A percentile compares a stretch with the other conserved stretches of the same genome.
Evolutionary conservation across 148 eudicot species (phyloP).

Genomic region (Arbutus unedo): DNA sequence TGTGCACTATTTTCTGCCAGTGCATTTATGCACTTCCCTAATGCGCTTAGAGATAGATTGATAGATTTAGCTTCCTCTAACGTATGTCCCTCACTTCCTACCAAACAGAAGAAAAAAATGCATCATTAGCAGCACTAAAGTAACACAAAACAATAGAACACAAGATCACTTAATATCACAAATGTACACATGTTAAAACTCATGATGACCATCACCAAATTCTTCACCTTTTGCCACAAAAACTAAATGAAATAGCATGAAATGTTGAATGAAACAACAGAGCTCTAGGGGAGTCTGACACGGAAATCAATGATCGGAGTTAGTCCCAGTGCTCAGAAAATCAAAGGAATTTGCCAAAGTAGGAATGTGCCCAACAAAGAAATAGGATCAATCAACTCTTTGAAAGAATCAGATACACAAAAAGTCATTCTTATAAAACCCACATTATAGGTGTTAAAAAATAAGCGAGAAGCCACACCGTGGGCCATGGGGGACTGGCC

Average conservation of each 20-base stretch:
- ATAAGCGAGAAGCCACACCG: too few relatives aligned
- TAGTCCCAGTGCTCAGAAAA: too few relatives aligned
- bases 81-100: conserved; percentile 98
- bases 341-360: too few relatives aligned
- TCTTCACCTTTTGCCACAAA: conserved; percentile 1
- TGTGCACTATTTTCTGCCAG: conserved; percentile 98
- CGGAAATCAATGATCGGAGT: not conserved
- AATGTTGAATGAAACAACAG: not conserved
- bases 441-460: not conserved
- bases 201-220: not conserved
- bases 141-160: not conserved
- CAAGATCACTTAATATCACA: not conserved
- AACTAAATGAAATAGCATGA: not conserved
- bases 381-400: not conserved
- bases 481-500: too few relatives aligned
- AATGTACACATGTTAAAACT: not conserved
- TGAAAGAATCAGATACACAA: not conserved
- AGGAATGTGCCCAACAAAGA: not conserved
- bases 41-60: conserved; percentile 94
- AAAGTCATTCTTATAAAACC: not conserved
- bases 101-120: conserved; percentile 16
- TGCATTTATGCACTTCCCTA: conserved; percentile 99
- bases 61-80: conserved; percentile 98
- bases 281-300: not conserved
- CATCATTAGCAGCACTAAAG: not conserved